A percentile compares a stretch with the other conserved stretches of the same genome.
These are phyloP conservation scores for Clavariopsis aquatica DNA, from an alignment of 495 filamentous ascomycete species.

Conservation along the genomic window DNA sequence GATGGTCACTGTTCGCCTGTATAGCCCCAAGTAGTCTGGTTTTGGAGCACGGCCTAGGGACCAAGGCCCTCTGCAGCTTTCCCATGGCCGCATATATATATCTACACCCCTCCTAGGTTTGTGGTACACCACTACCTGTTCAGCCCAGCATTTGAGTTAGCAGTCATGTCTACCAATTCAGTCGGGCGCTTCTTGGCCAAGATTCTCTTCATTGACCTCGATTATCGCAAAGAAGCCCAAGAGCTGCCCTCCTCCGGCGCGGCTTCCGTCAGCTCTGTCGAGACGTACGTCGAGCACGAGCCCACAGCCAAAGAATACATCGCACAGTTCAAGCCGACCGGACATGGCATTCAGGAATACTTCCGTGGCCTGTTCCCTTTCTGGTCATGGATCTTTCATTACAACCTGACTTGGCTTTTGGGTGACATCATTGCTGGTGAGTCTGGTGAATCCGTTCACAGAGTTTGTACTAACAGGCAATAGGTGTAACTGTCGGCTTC, in stretches of 20 bases:
- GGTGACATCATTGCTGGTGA: constrained; percentile 90
- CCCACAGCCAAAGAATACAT: constrained; percentile 76
- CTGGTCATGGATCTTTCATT: constrained; percentile 78
- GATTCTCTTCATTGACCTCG: constrained; percentile 25
- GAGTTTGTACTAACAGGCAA: background rate
- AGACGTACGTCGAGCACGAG: constrained; percentile 68
- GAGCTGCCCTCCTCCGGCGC: constrained; percentile 17
- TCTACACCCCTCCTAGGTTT: background rate
- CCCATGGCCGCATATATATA: constrained; percentile 21
- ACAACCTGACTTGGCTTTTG: constrained; percentile 84
- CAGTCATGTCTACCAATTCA: constrained; percentile 15
- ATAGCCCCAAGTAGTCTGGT: background rate
- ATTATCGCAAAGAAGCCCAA: constrained; percentile 30
- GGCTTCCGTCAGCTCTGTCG: constrained; percentile 20
- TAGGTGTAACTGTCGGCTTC: constrained; percentile 88
- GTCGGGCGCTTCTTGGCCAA: constrained; percentile 26
- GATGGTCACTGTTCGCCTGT: background rate
- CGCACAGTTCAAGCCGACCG: constrained; percentile 58
- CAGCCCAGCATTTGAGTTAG: constrained; percentile 10
- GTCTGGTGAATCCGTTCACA: constrained; percentile 35
- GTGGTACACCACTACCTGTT: constrained; percentile 1
- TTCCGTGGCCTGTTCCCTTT: constrained; percentile 79
- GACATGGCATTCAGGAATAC: constrained; percentile 58
- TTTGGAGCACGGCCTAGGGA: constrained; percentile 3
- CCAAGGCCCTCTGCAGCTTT: constrained; percentile 2